phyloP scores from a whole-genome alignment of 352 stramenopile species.

The Peronospora tabacina region DNA sequence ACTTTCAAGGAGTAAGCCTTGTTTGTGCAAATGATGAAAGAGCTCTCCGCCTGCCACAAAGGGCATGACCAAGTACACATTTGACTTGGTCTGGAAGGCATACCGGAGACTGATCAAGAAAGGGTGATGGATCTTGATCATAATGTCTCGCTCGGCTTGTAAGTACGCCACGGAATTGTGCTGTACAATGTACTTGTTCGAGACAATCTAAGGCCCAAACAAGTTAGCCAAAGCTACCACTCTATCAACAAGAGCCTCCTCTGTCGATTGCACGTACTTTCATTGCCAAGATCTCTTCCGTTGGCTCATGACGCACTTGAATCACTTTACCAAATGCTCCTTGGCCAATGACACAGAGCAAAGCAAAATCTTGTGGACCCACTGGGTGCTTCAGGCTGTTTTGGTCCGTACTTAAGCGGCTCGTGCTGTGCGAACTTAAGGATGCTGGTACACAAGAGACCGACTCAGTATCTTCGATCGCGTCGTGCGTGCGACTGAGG shows the following conservation, averaged over 20 bases:
- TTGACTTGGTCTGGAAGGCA: slow-evolving; percentile 75
- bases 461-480: slow-evolving; percentile 11
- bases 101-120: slow-evolving; percentile 76
- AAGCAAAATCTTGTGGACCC: slow-evolving; percentile 69
- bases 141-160: slow-evolving; percentile 76
- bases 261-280: slow-evolving; percentile 40
- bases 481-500: slow-evolving; percentile 17
- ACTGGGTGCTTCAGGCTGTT: slow-evolving; percentile 21
- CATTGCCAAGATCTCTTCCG: slow-evolving; percentile 74
- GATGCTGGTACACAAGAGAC: background rate
- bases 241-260: background rate
- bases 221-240: background rate
- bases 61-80: slow-evolving; percentile 81
- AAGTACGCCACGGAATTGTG: slow-evolving; percentile 75
- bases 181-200: slow-evolving; percentile 82
- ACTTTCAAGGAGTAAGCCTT: slow-evolving; percentile 57
- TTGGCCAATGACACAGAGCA: slow-evolving; percentile 80
- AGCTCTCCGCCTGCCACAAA: slow-evolving; percentile 64
- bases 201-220: slow-evolving; percentile 54
- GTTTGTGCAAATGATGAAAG: slow-evolving; percentile 57
- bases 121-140: slow-evolving; percentile 83
- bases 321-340: slow-evolving; percentile 83
- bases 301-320: slow-evolving; percentile 71
- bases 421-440: slow-evolving; percentile 7
- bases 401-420: slow-evolving; percentile 13